phyloP scores from a whole-genome alignment of 345 rosid genomes.

The Hirschfeldia incana region DNA sequence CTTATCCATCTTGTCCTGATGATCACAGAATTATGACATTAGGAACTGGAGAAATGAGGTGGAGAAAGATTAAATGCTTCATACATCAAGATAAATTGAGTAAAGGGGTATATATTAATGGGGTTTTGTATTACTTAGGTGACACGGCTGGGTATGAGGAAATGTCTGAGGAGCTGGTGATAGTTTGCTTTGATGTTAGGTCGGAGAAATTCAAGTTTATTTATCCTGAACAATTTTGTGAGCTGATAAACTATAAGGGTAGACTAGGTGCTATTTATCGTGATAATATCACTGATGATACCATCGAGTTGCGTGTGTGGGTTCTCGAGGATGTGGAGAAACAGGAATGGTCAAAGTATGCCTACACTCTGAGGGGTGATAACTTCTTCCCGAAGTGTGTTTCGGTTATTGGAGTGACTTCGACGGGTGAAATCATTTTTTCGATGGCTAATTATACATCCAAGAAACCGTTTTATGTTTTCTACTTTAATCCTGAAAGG shows the following conservation, averaged over 20 bases:
- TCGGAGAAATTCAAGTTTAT: not conserved
- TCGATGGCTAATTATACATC: not conserved
- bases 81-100: too few relatives aligned
- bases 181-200: too few relatives aligned
- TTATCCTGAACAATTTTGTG: not conserved
- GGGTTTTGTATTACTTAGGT: too few relatives aligned
- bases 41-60: too few relatives aligned
- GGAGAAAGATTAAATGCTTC: too few relatives aligned
- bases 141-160: too few relatives aligned
- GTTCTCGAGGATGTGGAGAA: not conserved
- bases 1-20: too few relatives aligned
- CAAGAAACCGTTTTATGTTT: not conserved
- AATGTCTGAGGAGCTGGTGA: too few relatives aligned
- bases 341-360: not conserved
- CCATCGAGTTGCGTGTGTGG: not conserved
- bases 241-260: conserved; percentile 2
- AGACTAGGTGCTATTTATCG: not conserved
- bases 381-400: not conserved
- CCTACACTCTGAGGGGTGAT: not conserved
- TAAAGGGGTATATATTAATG: too few relatives aligned
- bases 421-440: not conserved
- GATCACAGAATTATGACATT: too few relatives aligned
- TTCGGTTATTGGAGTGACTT: not conserved
- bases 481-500: not conserved
- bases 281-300: not conserved